phyloP scores from a whole-genome alignment of 169 alveolate species.

The Plasmodium coatneyi region DNA sequence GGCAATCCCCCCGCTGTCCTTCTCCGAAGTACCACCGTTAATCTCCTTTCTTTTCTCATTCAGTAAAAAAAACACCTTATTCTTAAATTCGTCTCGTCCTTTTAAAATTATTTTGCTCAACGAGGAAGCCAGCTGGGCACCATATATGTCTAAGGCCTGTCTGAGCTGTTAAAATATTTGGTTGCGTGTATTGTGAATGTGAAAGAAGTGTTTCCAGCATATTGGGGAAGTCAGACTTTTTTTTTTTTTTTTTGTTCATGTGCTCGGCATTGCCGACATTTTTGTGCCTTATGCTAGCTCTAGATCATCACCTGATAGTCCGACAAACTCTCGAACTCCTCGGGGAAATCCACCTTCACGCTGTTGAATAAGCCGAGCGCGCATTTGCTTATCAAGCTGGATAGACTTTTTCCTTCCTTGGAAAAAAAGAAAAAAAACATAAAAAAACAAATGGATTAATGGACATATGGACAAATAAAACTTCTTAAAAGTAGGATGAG shows the following conservation, averaged over 20 bases:
- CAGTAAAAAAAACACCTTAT: slow-evolving; percentile 57
- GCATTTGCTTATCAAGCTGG: slow-evolving; percentile 59
- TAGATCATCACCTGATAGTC: slow-evolving; percentile 62
- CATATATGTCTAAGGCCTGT: slow-evolving; percentile 71
- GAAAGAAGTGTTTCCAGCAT: background rate
- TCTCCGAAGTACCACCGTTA: background rate
- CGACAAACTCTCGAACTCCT: slow-evolving; percentile 67
- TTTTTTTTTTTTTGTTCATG: background rate
- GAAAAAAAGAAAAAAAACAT: background rate
- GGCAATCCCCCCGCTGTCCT: background rate
- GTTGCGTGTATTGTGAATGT: background rate
- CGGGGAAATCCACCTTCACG: slow-evolving; percentile 35
- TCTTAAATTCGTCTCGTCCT: slow-evolving; percentile 67
- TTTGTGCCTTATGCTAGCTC: background rate
- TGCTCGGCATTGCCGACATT: background rate
- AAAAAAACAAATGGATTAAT: background rate
- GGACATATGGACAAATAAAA: background rate
- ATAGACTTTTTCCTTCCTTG: slow-evolving; percentile 67
- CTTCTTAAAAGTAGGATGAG: background rate
- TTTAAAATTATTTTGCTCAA: slow-evolving; percentile 73
- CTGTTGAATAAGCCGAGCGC: slow-evolving; percentile 23
- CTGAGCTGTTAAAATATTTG: slow-evolving; percentile 28
- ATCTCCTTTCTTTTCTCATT: slow-evolving; percentile 56
- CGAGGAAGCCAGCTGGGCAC: slow-evolving; percentile 73
- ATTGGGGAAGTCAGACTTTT: background rate